Conservation (phyloP, 257 asterid species). For the Jaltomata sinuosa region DNA sequence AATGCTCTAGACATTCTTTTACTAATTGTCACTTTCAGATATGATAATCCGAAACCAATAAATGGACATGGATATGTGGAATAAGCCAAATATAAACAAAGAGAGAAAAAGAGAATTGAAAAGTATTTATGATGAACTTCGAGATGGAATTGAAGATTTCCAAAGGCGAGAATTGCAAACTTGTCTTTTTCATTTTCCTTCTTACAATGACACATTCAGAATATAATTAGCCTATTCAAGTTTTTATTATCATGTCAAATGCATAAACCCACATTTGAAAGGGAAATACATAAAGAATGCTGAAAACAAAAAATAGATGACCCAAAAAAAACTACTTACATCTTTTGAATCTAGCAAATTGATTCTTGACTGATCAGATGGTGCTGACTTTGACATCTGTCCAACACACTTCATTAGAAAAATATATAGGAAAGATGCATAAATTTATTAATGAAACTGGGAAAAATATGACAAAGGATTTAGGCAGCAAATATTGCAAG, state of each 20-base stretch:
- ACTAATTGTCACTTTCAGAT: background rate
- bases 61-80: background rate
- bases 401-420: conserved; percentile 11
- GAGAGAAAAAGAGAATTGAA: background rate
- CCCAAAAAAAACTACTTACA: conserved; percentile 34
- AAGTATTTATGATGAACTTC: background rate
- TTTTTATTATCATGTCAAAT: background rate
- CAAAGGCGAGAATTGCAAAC: background rate
- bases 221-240: background rate
- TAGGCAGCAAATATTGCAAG: background rate
- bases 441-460: background rate
- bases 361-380: conserved; percentile 91
- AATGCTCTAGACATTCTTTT: background rate
- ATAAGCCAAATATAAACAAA: background rate
- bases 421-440: background rate
- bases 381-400: conserved; percentile 97
- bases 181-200: background rate
- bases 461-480: background rate
- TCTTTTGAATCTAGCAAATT: conserved; percentile 89
- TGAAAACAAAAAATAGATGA: background rate
- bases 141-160: background rate
- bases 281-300: background rate
- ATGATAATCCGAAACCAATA: background rate
- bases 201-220: background rate
- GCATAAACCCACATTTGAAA: background rate